Evolutionary conservation across 768 basidiomycete genomes (phyloP).

Genomic region (Trichaptum fuscoviolaceum): DNA sequence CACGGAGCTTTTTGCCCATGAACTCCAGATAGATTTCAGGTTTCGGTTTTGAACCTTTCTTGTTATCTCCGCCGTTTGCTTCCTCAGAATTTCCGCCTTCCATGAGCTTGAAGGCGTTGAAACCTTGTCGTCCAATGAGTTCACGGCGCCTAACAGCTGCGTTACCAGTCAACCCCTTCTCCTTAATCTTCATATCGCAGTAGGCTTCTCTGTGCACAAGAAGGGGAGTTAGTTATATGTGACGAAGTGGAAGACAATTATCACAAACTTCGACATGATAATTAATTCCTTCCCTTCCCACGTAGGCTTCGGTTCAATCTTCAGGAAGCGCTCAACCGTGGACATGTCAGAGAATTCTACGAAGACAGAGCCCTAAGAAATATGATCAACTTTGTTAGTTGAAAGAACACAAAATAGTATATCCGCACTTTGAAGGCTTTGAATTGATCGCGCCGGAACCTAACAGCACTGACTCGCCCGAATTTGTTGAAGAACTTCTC

Average conservation of each 20-base stretch:
- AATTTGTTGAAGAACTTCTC: constrained; percentile 79
- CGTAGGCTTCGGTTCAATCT: constrained; percentile 72
- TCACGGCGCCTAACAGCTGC: constrained; percentile 58
- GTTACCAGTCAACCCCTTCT: constrained; percentile 82
- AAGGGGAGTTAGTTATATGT: constrained; percentile 1
- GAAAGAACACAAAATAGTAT: background rate
- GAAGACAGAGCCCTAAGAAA: constrained; percentile 79
- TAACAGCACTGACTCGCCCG: constrained; percentile 73
- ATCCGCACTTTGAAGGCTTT: constrained; percentile 81
- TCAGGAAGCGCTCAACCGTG: constrained; percentile 69
- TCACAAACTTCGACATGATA: constrained; percentile 80
- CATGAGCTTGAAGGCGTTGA: constrained; percentile 79
- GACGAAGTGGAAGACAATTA: background rate
- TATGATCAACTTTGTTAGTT: background rate
- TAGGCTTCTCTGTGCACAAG: constrained; percentile 59
- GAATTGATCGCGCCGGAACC: constrained; percentile 74
- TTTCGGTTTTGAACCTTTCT: constrained; percentile 26
- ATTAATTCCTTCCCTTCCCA: constrained; percentile 74
- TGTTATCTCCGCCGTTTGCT: constrained; percentile 26
- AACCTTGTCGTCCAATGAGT: constrained; percentile 44
- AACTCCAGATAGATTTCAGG: constrained; percentile 71
- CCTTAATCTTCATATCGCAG: constrained; percentile 94
- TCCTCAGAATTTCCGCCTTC: constrained; percentile 29
- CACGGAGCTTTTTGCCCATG: constrained; percentile 63
- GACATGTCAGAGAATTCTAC: constrained; percentile 76